These are phyloP conservation scores for Thalassiosira delicatula DNA, from an alignment of 352 stramenopile genomes.

Conservation along the genomic window DNA sequence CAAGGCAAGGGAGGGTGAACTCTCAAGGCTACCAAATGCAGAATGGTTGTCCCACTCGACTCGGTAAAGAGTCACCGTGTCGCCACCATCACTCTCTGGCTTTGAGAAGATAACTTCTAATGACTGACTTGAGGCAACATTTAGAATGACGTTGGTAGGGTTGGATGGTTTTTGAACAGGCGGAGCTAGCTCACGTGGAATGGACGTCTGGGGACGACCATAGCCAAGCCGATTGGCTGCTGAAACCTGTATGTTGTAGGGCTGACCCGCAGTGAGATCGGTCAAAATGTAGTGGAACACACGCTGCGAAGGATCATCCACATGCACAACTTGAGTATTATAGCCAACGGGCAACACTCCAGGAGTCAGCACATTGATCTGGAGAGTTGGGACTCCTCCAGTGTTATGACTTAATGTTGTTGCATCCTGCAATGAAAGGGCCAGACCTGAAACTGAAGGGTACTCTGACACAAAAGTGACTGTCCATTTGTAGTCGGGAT, in stretches of 20 bases:
- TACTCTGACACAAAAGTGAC: slow-evolving; percentile 88
- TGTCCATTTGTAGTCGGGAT: slow-evolving; percentile 82
- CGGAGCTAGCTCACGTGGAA: slow-evolving; percentile 85
- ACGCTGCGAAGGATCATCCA: slow-evolving; percentile 42
- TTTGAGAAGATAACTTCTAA: slow-evolving; percentile 87
- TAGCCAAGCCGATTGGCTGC: slow-evolving; percentile 85
- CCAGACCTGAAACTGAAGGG: slow-evolving; percentile 53
- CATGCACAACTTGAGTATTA: slow-evolving; percentile 46
- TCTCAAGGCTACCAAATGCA: slow-evolving; percentile 50
- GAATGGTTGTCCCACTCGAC: slow-evolving; percentile 88
- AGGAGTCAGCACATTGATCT: slow-evolving; percentile 52
- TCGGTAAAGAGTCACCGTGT: slow-evolving; percentile 89
- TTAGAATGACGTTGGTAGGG: slow-evolving; percentile 84
- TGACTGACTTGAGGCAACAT: slow-evolving; percentile 78
- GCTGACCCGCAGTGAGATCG: slow-evolving; percentile 69
- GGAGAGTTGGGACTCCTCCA: slow-evolving; percentile 24
- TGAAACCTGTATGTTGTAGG: slow-evolving; percentile 79
- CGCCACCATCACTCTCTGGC: slow-evolving; percentile 87
- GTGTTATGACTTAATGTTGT: slow-evolving; percentile 42
- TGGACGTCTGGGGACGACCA: slow-evolving; percentile 86
- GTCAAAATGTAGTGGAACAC: slow-evolving; percentile 73
- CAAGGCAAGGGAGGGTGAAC: slow-evolving; percentile 26
- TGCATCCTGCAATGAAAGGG: slow-evolving; percentile 45
- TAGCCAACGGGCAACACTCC: slow-evolving; percentile 64
- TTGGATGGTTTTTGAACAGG: slow-evolving; percentile 89